phyloP scores from a whole-genome alignment of 2,329 filamentous ascomycete species.

The Thielaviopsis populi region DNA sequence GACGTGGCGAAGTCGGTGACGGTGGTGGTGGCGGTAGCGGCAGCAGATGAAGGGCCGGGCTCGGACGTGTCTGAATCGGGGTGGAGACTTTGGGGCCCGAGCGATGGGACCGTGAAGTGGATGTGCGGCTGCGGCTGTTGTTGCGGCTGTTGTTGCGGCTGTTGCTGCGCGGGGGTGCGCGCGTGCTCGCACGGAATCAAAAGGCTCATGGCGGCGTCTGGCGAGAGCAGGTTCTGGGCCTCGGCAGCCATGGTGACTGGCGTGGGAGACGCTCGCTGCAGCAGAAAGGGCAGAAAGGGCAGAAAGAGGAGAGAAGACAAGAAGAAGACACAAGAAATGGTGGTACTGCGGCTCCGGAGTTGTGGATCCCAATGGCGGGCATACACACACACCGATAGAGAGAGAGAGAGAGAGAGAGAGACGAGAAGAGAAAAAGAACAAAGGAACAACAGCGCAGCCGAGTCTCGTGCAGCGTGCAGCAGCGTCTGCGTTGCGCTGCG shows the following conservation, averaged over 20 bases:
- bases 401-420: not conserved
- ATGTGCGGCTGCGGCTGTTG: not conserved
- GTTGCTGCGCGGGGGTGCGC: too few species aligned
- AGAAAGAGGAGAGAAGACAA: not conserved
- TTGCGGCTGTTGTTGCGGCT: not conserved
- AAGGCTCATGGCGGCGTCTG: not conserved
- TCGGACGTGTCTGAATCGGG: not conserved
- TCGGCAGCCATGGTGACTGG: not conserved
- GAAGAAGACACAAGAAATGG: not conserved
- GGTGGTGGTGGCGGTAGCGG: not conserved
- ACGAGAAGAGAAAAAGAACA: not conserved
- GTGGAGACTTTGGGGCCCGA: not conserved
- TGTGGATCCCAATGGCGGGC: not conserved
- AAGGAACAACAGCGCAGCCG: too few species aligned
- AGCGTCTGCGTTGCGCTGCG: too few species aligned
- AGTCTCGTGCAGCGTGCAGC: too few species aligned
- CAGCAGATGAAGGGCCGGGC: not conserved
- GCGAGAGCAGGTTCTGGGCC: not conserved
- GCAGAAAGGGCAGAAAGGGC: not conserved
- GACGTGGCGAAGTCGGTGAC: too few species aligned
- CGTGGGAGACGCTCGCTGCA: too few species aligned
- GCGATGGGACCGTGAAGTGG: not conserved
- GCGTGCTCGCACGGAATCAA: not conserved
- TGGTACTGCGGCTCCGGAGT: not conserved
- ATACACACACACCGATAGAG: not conserved